Conservation (phyloP, 2,329 filamentous ascomycete genomes). For the Diplodia intermedia region DNA sequence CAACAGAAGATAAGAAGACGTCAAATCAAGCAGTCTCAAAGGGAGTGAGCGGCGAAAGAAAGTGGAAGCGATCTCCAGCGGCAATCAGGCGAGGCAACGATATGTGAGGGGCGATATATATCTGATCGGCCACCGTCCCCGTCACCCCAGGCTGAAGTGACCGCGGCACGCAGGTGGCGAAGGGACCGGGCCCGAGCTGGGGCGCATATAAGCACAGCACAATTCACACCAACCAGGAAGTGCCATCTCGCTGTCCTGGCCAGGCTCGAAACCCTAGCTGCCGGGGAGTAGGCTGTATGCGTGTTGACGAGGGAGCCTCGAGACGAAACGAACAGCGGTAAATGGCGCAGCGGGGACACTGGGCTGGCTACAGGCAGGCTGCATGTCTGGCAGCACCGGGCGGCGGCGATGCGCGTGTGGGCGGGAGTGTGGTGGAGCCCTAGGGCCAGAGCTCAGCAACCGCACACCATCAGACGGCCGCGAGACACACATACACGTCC, state of each 20-base stretch:
- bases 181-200: too few species aligned
- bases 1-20: neutral
- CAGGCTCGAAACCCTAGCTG: too few species aligned
- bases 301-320: too few species aligned
- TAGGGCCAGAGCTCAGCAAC: neutral
- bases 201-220: slow-evolving; percentile 15
- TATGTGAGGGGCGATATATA: neutral
- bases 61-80: neutral
- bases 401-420: slow-evolving; percentile 1
- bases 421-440: too few species aligned
- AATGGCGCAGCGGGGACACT: neutral
- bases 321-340: neutral
- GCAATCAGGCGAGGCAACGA: neutral
- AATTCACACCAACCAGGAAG: neutral
- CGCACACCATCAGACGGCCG: slow-evolving; percentile 5
- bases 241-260: neutral
- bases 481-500: slow-evolving; percentile 11
- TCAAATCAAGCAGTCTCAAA: neutral
- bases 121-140: slow-evolving; percentile 1
- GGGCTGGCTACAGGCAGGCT: too few species aligned
- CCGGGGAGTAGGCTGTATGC: neutral
- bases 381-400: neutral
- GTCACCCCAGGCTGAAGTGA: slow-evolving; percentile 9
- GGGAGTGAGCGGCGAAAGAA: neutral
- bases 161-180: neutral